Percentiles rank a stretch among this genome's conserved stretches.
Conservation (phyloP, 1,284 basidiomycete genomes). For the Xerocomus amazonicus region DNA sequence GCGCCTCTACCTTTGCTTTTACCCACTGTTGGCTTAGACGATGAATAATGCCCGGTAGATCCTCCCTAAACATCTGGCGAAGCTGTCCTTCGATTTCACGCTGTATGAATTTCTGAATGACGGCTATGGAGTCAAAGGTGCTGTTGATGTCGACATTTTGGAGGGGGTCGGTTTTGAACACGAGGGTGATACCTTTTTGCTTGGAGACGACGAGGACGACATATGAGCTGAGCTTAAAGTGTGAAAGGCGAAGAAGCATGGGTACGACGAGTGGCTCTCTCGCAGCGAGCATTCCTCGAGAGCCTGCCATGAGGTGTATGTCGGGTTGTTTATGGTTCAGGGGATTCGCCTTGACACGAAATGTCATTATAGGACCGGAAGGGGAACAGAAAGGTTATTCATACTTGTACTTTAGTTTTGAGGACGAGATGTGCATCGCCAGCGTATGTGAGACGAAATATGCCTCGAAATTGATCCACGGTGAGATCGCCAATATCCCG, state of each 20-base stretch:
- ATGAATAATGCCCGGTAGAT: conserved; percentile 96
- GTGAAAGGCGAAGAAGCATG: conserved; percentile 95
- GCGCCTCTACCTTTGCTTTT: conserved; percentile 79
- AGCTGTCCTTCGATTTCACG: conserved; percentile 96
- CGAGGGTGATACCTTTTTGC: conserved; percentile 96
- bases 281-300: conserved; percentile 84
- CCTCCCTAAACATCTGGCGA: conserved; percentile 97
- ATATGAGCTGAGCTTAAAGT: conserved; percentile 92
- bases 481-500: conserved; percentile 98
- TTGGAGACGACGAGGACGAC: conserved; percentile 97
- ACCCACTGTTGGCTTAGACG: conserved; percentile 94
- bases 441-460: conserved; percentile 92
- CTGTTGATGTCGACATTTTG: conserved; percentile 97
- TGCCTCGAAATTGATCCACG: conserved; percentile 93
- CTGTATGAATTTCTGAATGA: conserved; percentile 96
- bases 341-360: conserved; percentile 76
- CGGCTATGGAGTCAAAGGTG: conserved; percentile 97
- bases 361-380: conserved; percentile 3
- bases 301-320: conserved; percentile 72
- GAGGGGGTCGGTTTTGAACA: conserved; percentile 99
- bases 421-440: conserved; percentile 97
- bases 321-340: conserved; percentile 86
- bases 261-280: conserved; percentile 93
- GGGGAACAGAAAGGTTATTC: conserved; percentile 13
- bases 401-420: conserved; percentile 92